Conservation (phyloP, 2,329 filamentous ascomycete species). For the Colletotrichum plurivorum region DNA sequence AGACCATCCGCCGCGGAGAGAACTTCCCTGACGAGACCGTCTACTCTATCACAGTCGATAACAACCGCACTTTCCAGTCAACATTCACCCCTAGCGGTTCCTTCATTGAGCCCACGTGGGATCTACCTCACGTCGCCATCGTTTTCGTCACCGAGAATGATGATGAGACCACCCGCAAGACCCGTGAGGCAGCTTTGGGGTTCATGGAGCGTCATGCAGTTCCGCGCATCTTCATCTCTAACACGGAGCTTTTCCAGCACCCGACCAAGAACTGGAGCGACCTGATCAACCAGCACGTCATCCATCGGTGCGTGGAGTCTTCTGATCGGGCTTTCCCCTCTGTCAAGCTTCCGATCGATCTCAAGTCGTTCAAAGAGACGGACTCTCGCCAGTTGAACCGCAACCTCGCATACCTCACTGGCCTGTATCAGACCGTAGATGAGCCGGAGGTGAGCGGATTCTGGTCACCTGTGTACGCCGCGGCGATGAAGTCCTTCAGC, state of each 20-base stretch:
- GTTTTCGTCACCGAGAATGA: slow-evolving; percentile 64
- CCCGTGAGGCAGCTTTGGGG: slow-evolving; percentile 58
- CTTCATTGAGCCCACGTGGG: slow-evolving; percentile 59
- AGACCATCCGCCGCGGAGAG: slow-evolving; percentile 45
- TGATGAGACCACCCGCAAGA: slow-evolving; percentile 52
- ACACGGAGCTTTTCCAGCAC: slow-evolving; percentile 56
- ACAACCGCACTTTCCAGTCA: slow-evolving; percentile 54
- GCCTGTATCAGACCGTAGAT: slow-evolving; percentile 47
- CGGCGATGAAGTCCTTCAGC: slow-evolving; percentile 23
- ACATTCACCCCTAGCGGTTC: slow-evolving; percentile 53
- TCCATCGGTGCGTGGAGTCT: slow-evolving; percentile 64
- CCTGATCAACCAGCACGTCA: slow-evolving; percentile 56
- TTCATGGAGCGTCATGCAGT: slow-evolving; percentile 63
- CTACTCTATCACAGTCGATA: slow-evolving; percentile 57
- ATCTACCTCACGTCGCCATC: slow-evolving; percentile 63
- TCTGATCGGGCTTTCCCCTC: slow-evolving; percentile 52
- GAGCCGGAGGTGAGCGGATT: slow-evolving; percentile 18
- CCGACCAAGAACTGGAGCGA: slow-evolving; percentile 51
- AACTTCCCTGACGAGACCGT: slow-evolving; percentile 47
- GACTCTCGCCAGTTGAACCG: slow-evolving; percentile 68
- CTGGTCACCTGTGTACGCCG: background rate
- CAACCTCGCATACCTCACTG: slow-evolving; percentile 65
- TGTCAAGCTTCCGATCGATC: slow-evolving; percentile 62
- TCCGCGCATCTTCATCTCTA: slow-evolving; percentile 64
- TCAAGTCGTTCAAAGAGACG: slow-evolving; percentile 64